Conservation (phyloP, 805 yeast genomes). For the Ascoidea tarda region DNA sequence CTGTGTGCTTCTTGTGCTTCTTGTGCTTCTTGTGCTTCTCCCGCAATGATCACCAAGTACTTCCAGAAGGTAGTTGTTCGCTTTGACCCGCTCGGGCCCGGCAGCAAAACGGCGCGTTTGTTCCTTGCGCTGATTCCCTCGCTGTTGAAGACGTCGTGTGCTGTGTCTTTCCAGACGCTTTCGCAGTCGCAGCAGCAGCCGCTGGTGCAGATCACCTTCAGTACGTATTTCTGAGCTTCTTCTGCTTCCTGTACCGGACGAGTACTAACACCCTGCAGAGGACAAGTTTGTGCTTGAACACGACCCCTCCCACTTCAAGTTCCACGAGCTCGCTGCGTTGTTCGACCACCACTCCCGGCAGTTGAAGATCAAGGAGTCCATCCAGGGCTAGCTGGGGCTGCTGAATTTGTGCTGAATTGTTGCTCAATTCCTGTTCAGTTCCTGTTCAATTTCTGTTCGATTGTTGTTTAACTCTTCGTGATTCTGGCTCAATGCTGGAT, state of each 20-base stretch:
- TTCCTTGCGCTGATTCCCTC: not conserved
- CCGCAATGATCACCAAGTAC: not conserved
- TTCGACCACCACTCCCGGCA: not conserved
- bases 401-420: not conserved
- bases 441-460: too few species aligned
- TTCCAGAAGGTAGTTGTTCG: not conserved
- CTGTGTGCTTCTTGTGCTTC: too few species aligned
- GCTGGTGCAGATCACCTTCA: not conserved
- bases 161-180: too few species aligned
- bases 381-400: not conserved
- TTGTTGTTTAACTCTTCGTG: too few species aligned
- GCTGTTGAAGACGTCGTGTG: not conserved
- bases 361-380: not conserved
- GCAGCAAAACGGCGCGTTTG: not conserved
- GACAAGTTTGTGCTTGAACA: not conserved
- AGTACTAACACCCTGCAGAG: not conserved
- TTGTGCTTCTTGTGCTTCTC: too few species aligned
- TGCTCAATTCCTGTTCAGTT: not conserved
- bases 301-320: not conserved
- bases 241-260: not conserved
- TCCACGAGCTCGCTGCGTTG: not conserved
- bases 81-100: not conserved
- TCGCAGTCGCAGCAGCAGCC: not conserved
- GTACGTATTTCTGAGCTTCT: not conserved
- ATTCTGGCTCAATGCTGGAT: too few species aligned